Conservation (phyloP, 371 early-diverging fungal genomes). For the Blastocladiella emersonii region DNA sequence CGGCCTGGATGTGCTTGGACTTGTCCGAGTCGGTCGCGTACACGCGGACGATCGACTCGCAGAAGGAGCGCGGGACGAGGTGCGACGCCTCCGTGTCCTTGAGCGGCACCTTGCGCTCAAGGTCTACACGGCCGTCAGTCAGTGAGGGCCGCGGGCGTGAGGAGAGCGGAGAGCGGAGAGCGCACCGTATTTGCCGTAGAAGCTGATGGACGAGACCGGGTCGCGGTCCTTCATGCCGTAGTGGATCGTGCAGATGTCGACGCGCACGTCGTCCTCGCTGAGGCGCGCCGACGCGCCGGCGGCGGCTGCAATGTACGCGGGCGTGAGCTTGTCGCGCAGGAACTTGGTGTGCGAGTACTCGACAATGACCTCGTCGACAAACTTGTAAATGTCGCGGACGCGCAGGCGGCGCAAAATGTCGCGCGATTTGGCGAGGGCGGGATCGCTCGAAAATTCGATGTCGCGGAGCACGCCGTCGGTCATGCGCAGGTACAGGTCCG, state of each 20-base stretch:
- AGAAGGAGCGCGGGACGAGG: not conserved
- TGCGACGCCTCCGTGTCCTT: not conserved
- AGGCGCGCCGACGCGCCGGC: not conserved
- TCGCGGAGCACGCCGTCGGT: constrained; percentile 74
- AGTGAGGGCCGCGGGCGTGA: too few relatives aligned
- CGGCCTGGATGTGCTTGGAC: not conserved
- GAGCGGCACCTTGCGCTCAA: not conserved
- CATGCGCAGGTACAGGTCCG: constrained; percentile 54
- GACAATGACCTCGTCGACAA: constrained; percentile 68
- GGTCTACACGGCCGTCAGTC: too few relatives aligned
- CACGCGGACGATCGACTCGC: not conserved
- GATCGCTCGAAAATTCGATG: constrained; percentile 36
- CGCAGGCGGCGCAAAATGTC: constrained; percentile 55
- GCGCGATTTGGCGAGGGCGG: constrained; percentile 48
- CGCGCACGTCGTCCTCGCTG: constrained; percentile 31
- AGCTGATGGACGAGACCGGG: constrained; percentile 69
- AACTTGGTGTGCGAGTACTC: not conserved
- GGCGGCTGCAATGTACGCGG: not conserved
- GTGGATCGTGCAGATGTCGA: constrained; percentile 41
- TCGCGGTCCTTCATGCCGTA: constrained; percentile 72
- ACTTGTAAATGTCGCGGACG: constrained; percentile 65
- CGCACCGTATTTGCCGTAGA: constrained; percentile 54
- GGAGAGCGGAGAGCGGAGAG: too few relatives aligned
- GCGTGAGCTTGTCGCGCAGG: not conserved
- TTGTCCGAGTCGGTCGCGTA: not conserved